A percentile compares a stretch with the other conserved stretches of the same genome.
Evolutionary conservation across 768 basidiomycete genomes (phyloP).

Genomic region (Amanita fuliginea): DNA sequence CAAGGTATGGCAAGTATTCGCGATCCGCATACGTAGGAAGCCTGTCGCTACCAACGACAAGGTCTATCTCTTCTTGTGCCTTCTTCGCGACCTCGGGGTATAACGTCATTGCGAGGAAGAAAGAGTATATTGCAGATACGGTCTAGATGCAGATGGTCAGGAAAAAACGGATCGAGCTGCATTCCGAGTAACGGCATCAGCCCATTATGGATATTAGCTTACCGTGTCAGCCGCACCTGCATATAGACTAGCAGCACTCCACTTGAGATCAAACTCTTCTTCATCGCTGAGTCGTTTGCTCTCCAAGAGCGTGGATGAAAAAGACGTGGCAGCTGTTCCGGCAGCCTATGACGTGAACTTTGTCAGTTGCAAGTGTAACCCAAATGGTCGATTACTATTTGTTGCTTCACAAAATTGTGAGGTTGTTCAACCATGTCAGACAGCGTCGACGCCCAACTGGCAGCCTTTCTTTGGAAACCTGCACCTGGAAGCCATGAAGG

Average conservation of each 20-base stretch:
- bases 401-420: conserved; percentile 46
- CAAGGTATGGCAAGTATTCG: conserved; percentile 43
- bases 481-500: conserved; percentile 60
- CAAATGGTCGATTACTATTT: conserved; percentile 31
- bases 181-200: background rate
- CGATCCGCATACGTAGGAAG: conserved; percentile 53
- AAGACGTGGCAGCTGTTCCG: conserved; percentile 47
- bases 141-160: conserved; percentile 27
- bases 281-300: conserved; percentile 35
- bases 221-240: conserved; percentile 54
- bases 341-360: conserved; percentile 28
- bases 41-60: conserved; percentile 45
- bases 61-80: conserved; percentile 54
- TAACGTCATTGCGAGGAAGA: conserved; percentile 52
- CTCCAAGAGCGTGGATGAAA: conserved; percentile 47
- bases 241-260: conserved; percentile 51
- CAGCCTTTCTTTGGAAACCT: conserved; percentile 41
- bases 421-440: conserved; percentile 46
- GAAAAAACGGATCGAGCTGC: conserved; percentile 5
- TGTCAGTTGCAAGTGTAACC: conserved; percentile 1
- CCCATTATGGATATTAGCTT: conserved; percentile 8
- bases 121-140: conserved; percentile 47
- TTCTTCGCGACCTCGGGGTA: conserved; percentile 45
- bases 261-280: conserved; percentile 55
- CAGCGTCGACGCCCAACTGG: conserved; percentile 41